Conservation (phyloP, 768 basidiomycete genomes). For the Fomitopsis pulvina region DNA sequence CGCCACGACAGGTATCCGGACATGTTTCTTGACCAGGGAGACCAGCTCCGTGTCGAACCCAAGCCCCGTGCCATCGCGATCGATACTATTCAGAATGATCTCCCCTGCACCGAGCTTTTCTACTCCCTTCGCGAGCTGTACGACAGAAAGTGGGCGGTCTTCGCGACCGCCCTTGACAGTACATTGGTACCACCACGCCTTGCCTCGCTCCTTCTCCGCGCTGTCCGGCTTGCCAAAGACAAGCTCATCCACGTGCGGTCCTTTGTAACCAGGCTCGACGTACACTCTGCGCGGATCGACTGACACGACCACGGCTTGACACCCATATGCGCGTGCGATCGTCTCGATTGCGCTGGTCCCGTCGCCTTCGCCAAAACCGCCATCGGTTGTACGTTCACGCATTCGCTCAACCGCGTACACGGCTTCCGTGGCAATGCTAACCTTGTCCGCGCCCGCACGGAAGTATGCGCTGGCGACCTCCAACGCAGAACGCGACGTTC, state of each 20-base stretch:
- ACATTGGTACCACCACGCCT: constrained; percentile 98
- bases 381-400: constrained; percentile 31
- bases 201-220: constrained; percentile 52
- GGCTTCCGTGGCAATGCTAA: constrained; percentile 94
- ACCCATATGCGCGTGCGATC: constrained; percentile 84
- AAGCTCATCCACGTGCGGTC: constrained; percentile 61
- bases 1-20: constrained; percentile 89
- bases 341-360: constrained; percentile 88
- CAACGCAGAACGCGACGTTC: constrained; percentile 76
- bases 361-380: constrained; percentile 38
- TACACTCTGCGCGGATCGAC: constrained; percentile 88
- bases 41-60: constrained; percentile 90
- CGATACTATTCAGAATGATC: constrained; percentile 92
- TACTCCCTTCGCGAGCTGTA: constrained; percentile 88
- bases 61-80: constrained; percentile 78
- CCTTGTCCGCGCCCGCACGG: constrained; percentile 96
- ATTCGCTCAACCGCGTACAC: constrained; percentile 89
- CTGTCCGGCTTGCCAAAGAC: constrained; percentile 38
- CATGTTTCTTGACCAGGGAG: constrained; percentile 62
- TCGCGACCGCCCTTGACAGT: constrained; percentile 94
- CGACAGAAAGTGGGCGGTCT: constrained; percentile 72
- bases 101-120: constrained; percentile 92
- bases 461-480: constrained; percentile 97
- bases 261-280: constrained; percentile 64
- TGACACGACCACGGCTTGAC: constrained; percentile 97